Evolutionary conservation across 768 basidiomycete species (phyloP).

Genomic region (Boletus vermiculosoides): DNA sequence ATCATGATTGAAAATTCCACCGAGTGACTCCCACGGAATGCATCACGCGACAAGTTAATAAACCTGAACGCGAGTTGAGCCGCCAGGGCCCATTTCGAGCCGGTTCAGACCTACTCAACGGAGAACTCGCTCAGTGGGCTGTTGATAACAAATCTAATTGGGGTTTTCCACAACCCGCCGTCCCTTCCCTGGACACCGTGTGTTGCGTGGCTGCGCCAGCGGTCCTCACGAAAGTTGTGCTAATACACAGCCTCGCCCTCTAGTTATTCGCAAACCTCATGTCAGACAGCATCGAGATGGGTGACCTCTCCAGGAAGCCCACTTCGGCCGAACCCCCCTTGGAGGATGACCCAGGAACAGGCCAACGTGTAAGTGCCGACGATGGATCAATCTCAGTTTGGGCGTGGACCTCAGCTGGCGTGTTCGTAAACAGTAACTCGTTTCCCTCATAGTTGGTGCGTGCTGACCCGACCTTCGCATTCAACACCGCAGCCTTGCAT

Average conservation of each 20-base stretch:
- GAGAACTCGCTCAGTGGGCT: too few species aligned
- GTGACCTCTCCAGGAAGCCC: slow-evolving; percentile 32
- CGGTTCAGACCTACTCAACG: too few species aligned
- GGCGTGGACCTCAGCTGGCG: slow-evolving; percentile 37
- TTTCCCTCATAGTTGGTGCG: neutral
- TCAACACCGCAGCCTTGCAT: slow-evolving; percentile 30
- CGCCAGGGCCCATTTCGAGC: too few species aligned
- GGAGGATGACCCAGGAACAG: slow-evolving; percentile 2
- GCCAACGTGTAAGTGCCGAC: slow-evolving; percentile 4
- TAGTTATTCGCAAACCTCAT: slow-evolving; percentile 18
- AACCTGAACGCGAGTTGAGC: neutral
- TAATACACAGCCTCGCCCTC: neutral
- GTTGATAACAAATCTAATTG: neutral
- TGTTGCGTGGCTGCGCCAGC: neutral
- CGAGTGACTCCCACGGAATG: neutral
- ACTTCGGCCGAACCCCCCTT: slow-evolving; percentile 12
- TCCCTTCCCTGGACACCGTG: neutral
- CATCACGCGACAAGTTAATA: neutral
- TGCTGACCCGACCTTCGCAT: neutral
- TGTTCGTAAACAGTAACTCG: slow-evolving; percentile 25
- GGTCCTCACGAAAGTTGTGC: neutral
- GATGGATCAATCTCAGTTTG: slow-evolving; percentile 36
- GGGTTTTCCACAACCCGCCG: neutral
- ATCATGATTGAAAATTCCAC: neutral
- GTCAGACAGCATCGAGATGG: slow-evolving; percentile 39